Evolutionary conservation across 2,329 filamentous ascomycete genomes (phyloP), one percentile per base, ranked within the genome.

Genomic region (Colletotrichum agaves): DNA sequence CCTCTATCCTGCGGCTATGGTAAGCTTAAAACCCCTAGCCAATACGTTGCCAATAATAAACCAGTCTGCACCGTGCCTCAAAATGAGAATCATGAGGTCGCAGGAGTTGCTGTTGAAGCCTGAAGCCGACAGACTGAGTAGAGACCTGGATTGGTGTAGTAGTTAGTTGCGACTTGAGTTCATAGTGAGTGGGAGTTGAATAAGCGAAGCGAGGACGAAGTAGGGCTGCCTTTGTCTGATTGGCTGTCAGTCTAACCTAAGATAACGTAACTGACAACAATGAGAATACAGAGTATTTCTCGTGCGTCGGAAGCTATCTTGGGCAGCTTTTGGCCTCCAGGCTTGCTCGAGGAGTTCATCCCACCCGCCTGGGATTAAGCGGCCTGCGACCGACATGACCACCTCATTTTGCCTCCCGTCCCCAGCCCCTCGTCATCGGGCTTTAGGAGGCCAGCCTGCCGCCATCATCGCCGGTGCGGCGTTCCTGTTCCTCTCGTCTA

Each of bases 341-440:
- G 27, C 27, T 27, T 27, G 5, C 27, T 27, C 27, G 27, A 27
- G 27, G 27, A 27, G 27, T 27, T 27, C 2, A 27, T 27, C 27
- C 27, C 5, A 27, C 6, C 27, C 27, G 7, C 27, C 27, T 27
- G 15, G 19, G 44, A 50, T 50, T 23, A n/a, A 39, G 56, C 41
- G 33, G n/a, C 17, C n/a, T 62, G 39, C 19, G 43, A 56, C 49
- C 63, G 63, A 62, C 49, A 66, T 62, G 49, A 56, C 21, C 33
- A 47, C 39, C 39, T 46, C 17, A 13, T 13, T 21, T 35, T 47
- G 47, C 58, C 6, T 37, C n/a, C 33, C n/a, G 12, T 31, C 13
- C 27, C 27, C 49, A 44, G 15, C 41, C 41, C 15, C 19, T 8
- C n/a, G 19, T 19, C 21, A 15, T 37, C 35, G 35, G 10, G 35